Evolutionary conservation across 768 basidiomycete genomes (phyloP), one percentile per base, ranked within the genome.

Genomic region (Leccinum pellstonianum): DNA sequence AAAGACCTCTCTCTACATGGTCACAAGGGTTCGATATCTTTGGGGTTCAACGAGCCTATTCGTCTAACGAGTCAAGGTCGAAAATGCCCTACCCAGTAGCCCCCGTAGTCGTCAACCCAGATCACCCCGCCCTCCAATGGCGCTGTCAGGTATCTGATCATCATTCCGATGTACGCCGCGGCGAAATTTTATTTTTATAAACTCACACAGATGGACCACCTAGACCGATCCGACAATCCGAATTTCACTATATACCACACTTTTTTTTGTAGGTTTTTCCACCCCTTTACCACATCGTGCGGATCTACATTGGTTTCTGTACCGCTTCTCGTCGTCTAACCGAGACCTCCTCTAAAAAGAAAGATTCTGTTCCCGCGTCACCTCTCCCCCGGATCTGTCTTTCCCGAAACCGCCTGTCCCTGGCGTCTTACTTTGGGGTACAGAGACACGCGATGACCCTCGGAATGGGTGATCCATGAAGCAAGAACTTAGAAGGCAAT

Each of bases 81-180:
- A 43, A 41, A 19, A 19, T 43, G n/a, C 10, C 41, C n/a, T 46
- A 46, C 19, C 43, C 5, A 3, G 23, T 25, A 43, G n/a, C n/a
- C 41, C 8, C n/a, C 10, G 17, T 19, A 21, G 11, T 46, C n/a
- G 9, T 43, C 43, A n/a, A 43, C 21, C 21, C 11, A 21, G 46
- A 57, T 58, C 51, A 56, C 51, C 33, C 55, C 55, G 37, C 52
- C n/a, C 23, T 23, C 55, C 35, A 48, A 7, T n/a, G 7, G 14
- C 21, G 47, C 3, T 23, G 21, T 14, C 46, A 47, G 23, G 14
- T 48, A 14, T 48, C 23, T 21, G 47, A 48, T 15, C 47, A 48
- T 25, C 21, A 48, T 25, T 25, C 23, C 23, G 23, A 48, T 15
- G 27, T 17, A 27, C 17, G 12, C 15, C 47, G 35, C 27, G 23